Evolutionary conservation across 768 basidiomycete genomes (phyloP).

Genomic region (Pleurotus cornucopiae): DNA sequence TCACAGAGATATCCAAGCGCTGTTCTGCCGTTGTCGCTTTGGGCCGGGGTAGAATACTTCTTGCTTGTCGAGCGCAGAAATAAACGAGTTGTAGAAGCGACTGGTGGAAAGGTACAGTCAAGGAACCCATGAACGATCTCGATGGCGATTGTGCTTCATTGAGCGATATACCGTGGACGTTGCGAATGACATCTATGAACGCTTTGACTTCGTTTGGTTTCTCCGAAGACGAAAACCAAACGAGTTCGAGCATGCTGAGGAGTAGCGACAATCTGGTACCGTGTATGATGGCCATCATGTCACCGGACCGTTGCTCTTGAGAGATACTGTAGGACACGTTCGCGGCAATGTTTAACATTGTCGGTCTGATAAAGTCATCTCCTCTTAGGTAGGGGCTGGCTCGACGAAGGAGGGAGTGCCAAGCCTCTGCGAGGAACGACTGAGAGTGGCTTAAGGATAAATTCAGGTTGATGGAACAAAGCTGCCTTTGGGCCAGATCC

Average conservation of each 20-base stretch:
- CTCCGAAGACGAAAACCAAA: constrained; percentile 65
- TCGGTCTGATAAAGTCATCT: constrained; percentile 50
- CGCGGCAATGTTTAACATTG: constrained; percentile 53
- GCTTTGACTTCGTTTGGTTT: constrained; percentile 48
- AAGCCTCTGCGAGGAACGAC: constrained; percentile 68
- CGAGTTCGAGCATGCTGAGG: constrained; percentile 72
- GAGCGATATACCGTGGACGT: constrained; percentile 59
- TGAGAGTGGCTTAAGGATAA: constrained; percentile 82
- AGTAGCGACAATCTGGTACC: constrained; percentile 70
- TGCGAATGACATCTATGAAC: constrained; percentile 59
- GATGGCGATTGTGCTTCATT: constrained; percentile 75
- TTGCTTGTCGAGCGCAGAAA: constrained; percentile 66
- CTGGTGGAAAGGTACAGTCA: constrained; percentile 72
- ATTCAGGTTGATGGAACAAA: constrained; percentile 81
- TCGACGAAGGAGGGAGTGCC: constrained; percentile 69
- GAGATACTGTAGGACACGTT: constrained; percentile 66
- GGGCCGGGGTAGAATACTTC: constrained; percentile 42
- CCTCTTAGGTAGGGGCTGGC: constrained; percentile 61
- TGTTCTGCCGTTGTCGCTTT: constrained; percentile 58
- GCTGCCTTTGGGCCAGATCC: constrained; percentile 49
- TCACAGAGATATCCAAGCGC: constrained; percentile 51
- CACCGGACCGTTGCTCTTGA: constrained; percentile 65
- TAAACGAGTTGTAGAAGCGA: constrained; percentile 77
- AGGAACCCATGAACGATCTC: constrained; percentile 62
- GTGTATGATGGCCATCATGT: constrained; percentile 84